Evolutionary conservation across 257 asterid genomes (phyloP), one percentile per base, ranked within the genome.

Genomic region (Solanum corneliomulleri): DNA sequence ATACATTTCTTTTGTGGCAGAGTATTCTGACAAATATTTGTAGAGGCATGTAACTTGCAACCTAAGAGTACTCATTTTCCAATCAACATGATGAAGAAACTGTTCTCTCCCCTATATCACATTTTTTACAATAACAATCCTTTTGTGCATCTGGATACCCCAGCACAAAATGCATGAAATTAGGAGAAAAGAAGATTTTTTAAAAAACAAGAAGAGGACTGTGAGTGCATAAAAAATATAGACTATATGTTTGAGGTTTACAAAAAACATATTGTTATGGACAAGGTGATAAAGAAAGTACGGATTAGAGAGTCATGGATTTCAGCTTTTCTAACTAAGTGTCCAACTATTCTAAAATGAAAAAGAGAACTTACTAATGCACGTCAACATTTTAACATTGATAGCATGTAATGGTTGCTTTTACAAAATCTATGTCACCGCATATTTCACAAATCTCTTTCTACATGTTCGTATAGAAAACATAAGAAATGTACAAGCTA

Each of bases 91-190:
- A 76, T 58, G 88, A 44, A 31, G 86, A 86, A 81, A 45, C 39
- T 35, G 62, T 37, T 41, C 80, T 80, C 72, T 83, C 42, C 37
- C 80, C 72, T 7, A 27, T 70, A 69, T 76, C 86, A 68, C 94
- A 95, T 42, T 87, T 60, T 90, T 49, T 90, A 87, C 98, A 95
- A 25, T 10, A 41, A 96, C 98, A 95, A 64, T 85, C 89, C 11
- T 71, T 71, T 29, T 85, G 76, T 5, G 33, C 42, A 47, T 82
- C 70, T 88, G 33, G 82, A 76, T 3, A 29, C 52, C 58, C 71
- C 82, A 83, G 52, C 93, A 91, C 86, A 91, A 95, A 95, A 88
- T 95, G 94, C 84, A 95, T 95, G 86, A 76, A 87, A 87, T 42
- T 45, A 88, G 31, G 66, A 76, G 62, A 70, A 86, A 11, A 27